Evolutionary conservation across 805 yeast species (phyloP).

Genomic region (Saccharomycopsis fermentans): DNA sequence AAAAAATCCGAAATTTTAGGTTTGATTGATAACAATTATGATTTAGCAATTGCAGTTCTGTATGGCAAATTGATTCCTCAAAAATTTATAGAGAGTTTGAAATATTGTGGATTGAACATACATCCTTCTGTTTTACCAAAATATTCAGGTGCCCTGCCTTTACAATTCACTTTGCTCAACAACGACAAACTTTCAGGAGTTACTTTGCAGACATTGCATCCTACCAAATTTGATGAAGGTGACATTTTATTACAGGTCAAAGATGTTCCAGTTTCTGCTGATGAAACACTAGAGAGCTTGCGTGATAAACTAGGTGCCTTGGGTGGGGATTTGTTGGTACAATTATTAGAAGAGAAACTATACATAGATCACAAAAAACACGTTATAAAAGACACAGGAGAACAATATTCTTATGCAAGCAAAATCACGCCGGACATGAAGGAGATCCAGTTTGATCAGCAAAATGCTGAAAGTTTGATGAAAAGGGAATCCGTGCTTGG

Average conservation of each 20-base stretch:
- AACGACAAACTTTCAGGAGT: constrained; percentile 64
- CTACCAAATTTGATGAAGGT: constrained; percentile 77
- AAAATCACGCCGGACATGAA: constrained; percentile 37
- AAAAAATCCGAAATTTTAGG: constrained; percentile 29
- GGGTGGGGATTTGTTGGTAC: constrained; percentile 52
- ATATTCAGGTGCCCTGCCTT: constrained; percentile 82
- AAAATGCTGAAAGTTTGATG: constrained; percentile 30
- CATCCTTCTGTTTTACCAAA: constrained; percentile 86
- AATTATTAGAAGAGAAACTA: constrained; percentile 31
- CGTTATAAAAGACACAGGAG: constrained; percentile 1
- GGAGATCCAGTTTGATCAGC: constrained; percentile 38
- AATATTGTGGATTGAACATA: constrained; percentile 71
- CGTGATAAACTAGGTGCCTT: constrained; percentile 40
- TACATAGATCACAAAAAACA: constrained; percentile 15
- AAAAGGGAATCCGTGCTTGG: constrained; percentile 47
- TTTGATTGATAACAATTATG: constrained; percentile 28
- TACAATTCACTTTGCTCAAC: constrained; percentile 68
- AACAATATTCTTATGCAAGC: constrained; percentile 42
- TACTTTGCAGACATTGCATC: constrained; percentile 83
- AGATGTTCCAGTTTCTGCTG: constrained; percentile 33
- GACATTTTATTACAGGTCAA: constrained; percentile 49
- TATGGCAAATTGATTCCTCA: constrained; percentile 77
- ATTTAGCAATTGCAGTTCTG: constrained; percentile 83
- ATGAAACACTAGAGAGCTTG: constrained; percentile 31
- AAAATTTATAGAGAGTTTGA: constrained; percentile 36